phyloP scores from a whole-genome alignment of 192 early-diverging fungal species.

The Backusella mclennaniae region DNA sequence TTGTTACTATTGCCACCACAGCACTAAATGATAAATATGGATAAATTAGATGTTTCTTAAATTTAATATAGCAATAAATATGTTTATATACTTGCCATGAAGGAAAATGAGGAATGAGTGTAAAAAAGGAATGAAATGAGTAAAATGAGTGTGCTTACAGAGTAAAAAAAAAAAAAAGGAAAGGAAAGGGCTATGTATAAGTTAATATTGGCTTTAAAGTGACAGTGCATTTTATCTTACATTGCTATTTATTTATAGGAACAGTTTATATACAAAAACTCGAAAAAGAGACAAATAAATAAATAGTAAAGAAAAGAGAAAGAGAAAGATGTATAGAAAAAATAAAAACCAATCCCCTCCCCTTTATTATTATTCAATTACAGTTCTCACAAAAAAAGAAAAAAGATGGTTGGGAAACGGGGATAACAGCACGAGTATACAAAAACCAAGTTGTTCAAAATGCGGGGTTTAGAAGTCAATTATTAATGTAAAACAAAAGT shows the following conservation, averaged over 20 bases:
- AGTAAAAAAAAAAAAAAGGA: not conserved
- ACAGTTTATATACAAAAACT: not conserved
- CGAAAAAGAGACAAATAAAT: not conserved
- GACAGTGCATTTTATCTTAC: not conserved
- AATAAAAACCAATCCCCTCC: not conserved
- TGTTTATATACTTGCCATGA: not conserved
- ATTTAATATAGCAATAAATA: not conserved
- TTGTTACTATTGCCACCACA: slow-evolving; percentile 1
- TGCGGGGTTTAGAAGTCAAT: not conserved
- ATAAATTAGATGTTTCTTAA: not conserved
- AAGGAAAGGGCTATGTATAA: not conserved
- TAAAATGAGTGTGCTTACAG: not conserved
- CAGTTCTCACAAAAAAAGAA: slow-evolving; percentile 7
- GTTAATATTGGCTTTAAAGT: not conserved
- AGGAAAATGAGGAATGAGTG: not conserved
- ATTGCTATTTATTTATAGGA: not conserved
- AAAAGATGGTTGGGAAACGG: not conserved
- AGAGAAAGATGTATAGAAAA: not conserved
- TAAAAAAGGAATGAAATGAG: not conserved
- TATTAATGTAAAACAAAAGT: not conserved
- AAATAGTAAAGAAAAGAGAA: not conserved
- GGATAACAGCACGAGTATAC: not conserved
- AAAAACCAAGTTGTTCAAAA: not conserved
- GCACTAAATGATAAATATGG: not conserved
- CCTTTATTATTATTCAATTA: slow-evolving; percentile 5